Evolutionary conservation across 192 early-diverging fungal genomes (phyloP).

Genomic region (Gonapodya sp.): DNA sequence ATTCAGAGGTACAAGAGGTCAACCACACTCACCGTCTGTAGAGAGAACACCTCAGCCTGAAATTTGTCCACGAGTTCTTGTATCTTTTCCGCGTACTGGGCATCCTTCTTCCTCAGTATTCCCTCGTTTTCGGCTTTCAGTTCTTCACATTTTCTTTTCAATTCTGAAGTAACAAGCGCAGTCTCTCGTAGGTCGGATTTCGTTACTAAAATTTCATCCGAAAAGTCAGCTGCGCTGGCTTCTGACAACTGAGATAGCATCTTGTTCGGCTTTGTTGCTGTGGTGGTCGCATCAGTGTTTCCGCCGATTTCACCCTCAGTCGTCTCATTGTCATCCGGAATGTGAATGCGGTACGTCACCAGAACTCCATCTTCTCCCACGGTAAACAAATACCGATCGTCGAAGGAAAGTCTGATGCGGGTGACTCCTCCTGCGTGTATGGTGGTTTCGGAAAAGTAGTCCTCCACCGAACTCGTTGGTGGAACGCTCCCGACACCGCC

Average conservation of each 20-base stretch:
- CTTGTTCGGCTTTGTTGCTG: slow-evolving; percentile 25
- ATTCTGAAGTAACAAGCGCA: slow-evolving; percentile 33
- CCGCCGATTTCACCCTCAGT: not conserved
- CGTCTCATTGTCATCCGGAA: slow-evolving; percentile 19
- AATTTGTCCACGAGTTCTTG: slow-evolving; percentile 45
- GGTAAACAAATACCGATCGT: slow-evolving; percentile 43
- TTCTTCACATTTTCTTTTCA: slow-evolving; percentile 38
- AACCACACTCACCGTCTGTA: not conserved
- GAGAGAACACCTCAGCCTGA: slow-evolving; percentile 29
- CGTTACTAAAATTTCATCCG: slow-evolving; percentile 55
- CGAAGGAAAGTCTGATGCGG: slow-evolving; percentile 32
- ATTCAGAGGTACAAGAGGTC: not conserved
- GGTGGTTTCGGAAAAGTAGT: not conserved
- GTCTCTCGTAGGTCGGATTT: slow-evolving; percentile 52
- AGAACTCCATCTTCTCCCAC: slow-evolving; percentile 37
- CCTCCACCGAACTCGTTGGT: not conserved
- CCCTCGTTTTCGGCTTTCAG: slow-evolving; percentile 54
- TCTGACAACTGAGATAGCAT: not conserved
- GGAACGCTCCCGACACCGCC: not conserved
- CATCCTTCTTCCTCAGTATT: slow-evolving; percentile 48
- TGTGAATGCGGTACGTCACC: slow-evolving; percentile 28
- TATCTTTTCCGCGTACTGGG: slow-evolving; percentile 48
- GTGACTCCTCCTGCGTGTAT: slow-evolving; percentile 31
- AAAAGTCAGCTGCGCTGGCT: not conserved
- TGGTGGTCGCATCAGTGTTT: slow-evolving; percentile 25